Percentiles rank a stretch among this genome's conserved stretches.
Conservation (phyloP, 2,329 filamentous ascomycete species). For the Penicillium sp. region DNA sequence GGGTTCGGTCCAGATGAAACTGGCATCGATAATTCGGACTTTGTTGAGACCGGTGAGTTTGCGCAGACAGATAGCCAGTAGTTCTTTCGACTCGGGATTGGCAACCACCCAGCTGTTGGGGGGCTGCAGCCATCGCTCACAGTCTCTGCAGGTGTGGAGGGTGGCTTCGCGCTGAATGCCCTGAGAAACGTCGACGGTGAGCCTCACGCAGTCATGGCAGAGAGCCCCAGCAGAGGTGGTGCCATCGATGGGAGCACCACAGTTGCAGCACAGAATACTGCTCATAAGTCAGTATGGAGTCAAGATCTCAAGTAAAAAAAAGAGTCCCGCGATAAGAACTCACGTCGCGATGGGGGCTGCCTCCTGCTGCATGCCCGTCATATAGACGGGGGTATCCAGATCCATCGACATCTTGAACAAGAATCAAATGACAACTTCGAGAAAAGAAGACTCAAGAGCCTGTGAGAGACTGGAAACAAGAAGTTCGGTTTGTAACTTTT, state of each 20-base stretch:
- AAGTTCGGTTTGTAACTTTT: conserved; percentile 25
- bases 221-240: conserved; percentile 79
- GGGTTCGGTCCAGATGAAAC: conserved; percentile 97
- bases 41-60: conserved; percentile 82
- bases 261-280: conserved; percentile 97
- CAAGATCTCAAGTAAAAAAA: conserved; percentile 15
- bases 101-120: conserved; percentile 83
- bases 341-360: conserved; percentile 51
- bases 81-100: conserved; percentile 79
- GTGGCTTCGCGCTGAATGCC: conserved; percentile 88
- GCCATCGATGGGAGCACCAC: conserved; percentile 90
- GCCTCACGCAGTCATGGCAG: conserved; percentile 93
- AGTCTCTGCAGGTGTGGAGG: conserved; percentile 88
- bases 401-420: conserved; percentile 48
- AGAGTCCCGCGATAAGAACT: conserved; percentile 21
- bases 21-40: conserved; percentile 90
- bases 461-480: conserved; percentile 6
- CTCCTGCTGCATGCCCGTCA: conserved; percentile 40
- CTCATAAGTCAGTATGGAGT: conserved; percentile 13
- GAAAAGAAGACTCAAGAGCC: conserved; percentile 1
- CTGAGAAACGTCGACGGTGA: conserved; percentile 86
- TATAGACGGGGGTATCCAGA: conserved; percentile 53
- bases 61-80: conserved; percentile 84
- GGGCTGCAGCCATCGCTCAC: conserved; percentile 87
- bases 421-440: conserved; percentile 3